phyloP scores from a whole-genome alignment of 352 stramenopile genomes.

The Thraustotheca clavata region DNA sequence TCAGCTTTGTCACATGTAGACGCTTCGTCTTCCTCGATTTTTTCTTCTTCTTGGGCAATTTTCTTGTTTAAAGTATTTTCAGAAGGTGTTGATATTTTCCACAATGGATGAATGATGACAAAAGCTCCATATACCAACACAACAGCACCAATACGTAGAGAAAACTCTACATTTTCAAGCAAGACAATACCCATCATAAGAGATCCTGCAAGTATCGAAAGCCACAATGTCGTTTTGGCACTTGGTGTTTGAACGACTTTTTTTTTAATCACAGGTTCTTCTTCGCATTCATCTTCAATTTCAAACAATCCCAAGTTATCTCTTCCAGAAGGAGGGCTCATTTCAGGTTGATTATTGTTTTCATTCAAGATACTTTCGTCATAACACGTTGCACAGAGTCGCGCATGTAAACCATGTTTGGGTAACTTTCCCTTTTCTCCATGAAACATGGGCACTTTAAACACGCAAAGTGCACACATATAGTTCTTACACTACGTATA shows the following conservation, averaged over 20 bases:
- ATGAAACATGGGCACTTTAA: constrained; percentile 21
- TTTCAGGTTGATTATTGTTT: background rate
- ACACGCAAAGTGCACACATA: constrained; percentile 9
- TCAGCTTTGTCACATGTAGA: too few species aligned
- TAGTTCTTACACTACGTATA: constrained; percentile 14
- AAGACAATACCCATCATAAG: constrained; percentile 40
- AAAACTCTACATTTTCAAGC: constrained; percentile 34
- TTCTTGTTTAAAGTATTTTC: background rate
- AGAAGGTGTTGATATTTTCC: background rate
- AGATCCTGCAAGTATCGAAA: constrained; percentile 42
- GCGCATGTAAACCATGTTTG: constrained; percentile 17
- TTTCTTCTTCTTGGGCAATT: constrained; percentile 20
- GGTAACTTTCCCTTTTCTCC: constrained; percentile 11
- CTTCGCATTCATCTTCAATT: background rate
- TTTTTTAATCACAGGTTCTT: background rate
- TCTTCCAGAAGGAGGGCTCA: background rate
- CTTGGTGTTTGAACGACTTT: background rate
- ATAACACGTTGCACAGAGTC: constrained; percentile 13
- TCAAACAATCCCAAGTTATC: background rate
- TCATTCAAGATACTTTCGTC: constrained; percentile 16
- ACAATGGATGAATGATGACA: constrained; percentile 36
- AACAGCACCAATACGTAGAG: constrained; percentile 36
- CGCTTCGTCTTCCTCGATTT: constrained; percentile 22
- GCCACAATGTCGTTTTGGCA: constrained; percentile 28
- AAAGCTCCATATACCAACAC: constrained; percentile 43